Conservation (phyloP, 2,329 filamentous ascomycete species). For the Dactylellina leptospora region DNA sequence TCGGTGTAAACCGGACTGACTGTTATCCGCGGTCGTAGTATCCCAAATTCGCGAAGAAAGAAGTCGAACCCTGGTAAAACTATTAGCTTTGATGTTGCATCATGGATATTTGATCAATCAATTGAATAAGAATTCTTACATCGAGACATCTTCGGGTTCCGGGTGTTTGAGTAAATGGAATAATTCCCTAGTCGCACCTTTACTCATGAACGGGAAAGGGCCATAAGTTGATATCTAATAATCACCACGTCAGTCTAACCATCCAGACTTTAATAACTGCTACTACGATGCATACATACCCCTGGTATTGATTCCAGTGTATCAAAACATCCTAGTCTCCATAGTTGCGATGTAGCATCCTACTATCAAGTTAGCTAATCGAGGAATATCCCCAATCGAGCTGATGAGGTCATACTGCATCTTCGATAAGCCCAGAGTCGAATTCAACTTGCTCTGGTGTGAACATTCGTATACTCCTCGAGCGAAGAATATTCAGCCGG, state of each 20-base stretch:
- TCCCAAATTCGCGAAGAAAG: no score
- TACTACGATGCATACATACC: conserved; percentile 4
- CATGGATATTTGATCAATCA: background rate
- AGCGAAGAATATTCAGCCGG: background rate
- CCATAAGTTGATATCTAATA: background rate
- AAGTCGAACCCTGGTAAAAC: no score
- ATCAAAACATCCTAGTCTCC: conserved; percentile 37
- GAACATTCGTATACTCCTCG: conserved; percentile 6
- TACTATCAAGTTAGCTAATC: background rate
- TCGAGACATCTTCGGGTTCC: conserved; percentile 1
- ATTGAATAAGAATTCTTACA: background rate
- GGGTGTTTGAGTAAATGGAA: conserved; percentile 17
- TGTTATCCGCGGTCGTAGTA: no score
- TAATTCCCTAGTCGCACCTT: conserved; percentile 14
- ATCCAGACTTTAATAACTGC: background rate
- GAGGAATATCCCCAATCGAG: background rate
- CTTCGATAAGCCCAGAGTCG: background rate
- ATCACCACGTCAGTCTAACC: background rate
- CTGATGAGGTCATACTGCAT: background rate
- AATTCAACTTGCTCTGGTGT: conserved; percentile 2
- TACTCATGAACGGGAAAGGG: conserved; percentile 19
- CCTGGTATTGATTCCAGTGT: conserved; percentile 12
- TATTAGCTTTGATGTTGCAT: no score
- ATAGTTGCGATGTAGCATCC: conserved; percentile 9
- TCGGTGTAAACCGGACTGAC: no score